Conservation (phyloP, 768 basidiomycete genomes). For the Amanita muscaria region DNA sequence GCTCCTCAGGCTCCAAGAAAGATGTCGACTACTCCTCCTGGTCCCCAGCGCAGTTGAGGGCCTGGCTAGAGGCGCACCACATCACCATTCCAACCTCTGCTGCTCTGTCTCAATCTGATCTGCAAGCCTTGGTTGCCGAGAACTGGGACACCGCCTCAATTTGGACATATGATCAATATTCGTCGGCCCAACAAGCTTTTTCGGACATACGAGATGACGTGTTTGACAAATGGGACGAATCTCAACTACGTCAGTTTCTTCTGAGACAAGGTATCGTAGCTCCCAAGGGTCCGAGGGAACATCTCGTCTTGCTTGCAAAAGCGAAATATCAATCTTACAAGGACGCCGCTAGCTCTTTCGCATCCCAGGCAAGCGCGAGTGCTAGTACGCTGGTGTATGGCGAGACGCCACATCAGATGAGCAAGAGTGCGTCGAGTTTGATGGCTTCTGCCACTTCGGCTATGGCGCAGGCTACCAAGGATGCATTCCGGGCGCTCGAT, state of each 20-base stretch:
- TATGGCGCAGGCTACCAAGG: conserved; percentile 43
- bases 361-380: conserved; percentile 37
- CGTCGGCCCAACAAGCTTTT: conserved; percentile 55
- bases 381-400: conserved; percentile 45
- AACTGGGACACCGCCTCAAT: conserved; percentile 49
- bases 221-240: conserved; percentile 83
- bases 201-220: conserved; percentile 45
- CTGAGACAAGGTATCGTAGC: conserved; percentile 82
- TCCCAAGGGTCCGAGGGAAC: conserved; percentile 70
- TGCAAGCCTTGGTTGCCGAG: conserved; percentile 40
- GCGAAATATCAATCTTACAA: conserved; percentile 54
- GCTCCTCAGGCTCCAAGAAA: conserved; percentile 26
- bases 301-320: conserved; percentile 72
- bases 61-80: conserved; percentile 63
- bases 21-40: conserved; percentile 37
- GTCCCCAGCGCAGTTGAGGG: conserved; percentile 54
- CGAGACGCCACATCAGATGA: conserved; percentile 31
- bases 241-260: conserved; percentile 70
- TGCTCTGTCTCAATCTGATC: conserved; percentile 29
- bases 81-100: conserved; percentile 43
- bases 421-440: conserved; percentile 30
- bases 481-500: conserved; percentile 45
- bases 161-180: conserved; percentile 61
- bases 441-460: conserved; percentile 19
- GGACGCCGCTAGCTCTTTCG: conserved; percentile 48